Evolutionary conservation across 2,329 filamentous ascomycete genomes (phyloP), one percentile per base, ranked within the genome.

Genomic region (Fusarium humuli): DNA sequence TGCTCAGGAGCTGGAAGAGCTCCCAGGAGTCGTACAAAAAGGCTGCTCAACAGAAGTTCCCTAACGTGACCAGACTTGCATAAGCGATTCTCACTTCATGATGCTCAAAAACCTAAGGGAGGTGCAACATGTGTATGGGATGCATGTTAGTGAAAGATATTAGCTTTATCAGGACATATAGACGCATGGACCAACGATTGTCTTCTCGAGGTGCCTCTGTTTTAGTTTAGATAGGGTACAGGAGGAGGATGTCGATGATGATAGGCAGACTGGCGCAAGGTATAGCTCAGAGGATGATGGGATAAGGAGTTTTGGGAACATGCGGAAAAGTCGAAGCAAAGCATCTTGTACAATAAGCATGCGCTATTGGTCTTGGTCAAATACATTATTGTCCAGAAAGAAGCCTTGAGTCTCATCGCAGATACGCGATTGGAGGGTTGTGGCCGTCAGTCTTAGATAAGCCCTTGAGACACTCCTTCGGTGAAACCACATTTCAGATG

Each of bases 1-100:
- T 81, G 7, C 77, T 89, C 44, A 79, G 78, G 71, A 77, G 79
- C 52, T 88, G 86, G 85, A 83, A 82, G 55, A 87, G 86, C 73
- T 72, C 75, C 25, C 83, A 86, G 18, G 83, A 83, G 29, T 74
- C 78, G 5, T 88, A 87, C 75, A 84, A 83, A 76, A 79, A 81
- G 65, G 81, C 81, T 20, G 86, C 86, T 7, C 79, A 80, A 25
- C 75, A 77, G 50, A 87, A 84, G 75, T 89, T 85, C 79, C 84
- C 85, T 0, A 80, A 83, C 50, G 85, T 84, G 29, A 85, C 83
- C 9, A 75, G 81, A 44, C 84, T 87, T 67, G 79, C 77, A 22
- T 84, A 61, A 75, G 34, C 55, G 32, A 42, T 14, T 16, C 40
- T 50, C 29, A 45, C 22, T 49, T 54, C 30, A 32, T 37, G 52